These are phyloP conservation scores for Podospora anserina DNA, from an alignment of 495 filamentous ascomycete genomes.

Conservation along the genomic window DNA sequence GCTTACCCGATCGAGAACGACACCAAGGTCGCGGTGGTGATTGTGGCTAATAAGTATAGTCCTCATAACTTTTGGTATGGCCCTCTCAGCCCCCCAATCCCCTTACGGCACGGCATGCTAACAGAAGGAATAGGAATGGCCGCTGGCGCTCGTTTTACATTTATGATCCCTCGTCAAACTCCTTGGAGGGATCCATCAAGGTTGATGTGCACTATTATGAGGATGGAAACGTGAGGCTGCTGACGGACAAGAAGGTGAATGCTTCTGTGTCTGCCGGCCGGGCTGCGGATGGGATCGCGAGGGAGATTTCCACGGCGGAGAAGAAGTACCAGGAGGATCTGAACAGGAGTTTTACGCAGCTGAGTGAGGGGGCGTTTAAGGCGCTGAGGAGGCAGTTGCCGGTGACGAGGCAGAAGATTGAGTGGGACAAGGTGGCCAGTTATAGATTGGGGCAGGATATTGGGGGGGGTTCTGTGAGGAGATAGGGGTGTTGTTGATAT, in stretches of 20 bases:
- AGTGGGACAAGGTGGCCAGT: constrained; percentile 98
- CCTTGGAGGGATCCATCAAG: constrained; percentile 64
- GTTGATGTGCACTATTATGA: constrained; percentile 99
- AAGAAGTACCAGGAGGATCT: constrained; percentile 95
- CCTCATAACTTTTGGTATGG: constrained; percentile 92
- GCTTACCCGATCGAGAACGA: constrained; percentile 77
- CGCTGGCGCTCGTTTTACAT: constrained; percentile 90
- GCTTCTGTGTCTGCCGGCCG: constrained; percentile 61
- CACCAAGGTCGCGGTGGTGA: constrained; percentile 69
- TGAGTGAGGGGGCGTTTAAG: constrained; percentile 96
- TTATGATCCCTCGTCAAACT: constrained; percentile 61
- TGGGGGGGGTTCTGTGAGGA: constrained; percentile 50
- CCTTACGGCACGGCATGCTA: background rate
- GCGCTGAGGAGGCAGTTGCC: constrained; percentile 86
- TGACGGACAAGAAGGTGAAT: constrained; percentile 73
- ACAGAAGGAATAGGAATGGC: constrained; percentile 65
- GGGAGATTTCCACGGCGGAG: constrained; percentile 73
- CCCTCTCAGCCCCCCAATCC: background rate
- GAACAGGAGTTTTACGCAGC: constrained; percentile 78
- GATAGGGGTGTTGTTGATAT: constrained; percentile 26
- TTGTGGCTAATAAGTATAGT: constrained; percentile 94
- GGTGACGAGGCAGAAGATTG: constrained; percentile 96
- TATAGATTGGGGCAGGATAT: constrained; percentile 80
- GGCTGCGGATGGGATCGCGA: constrained; percentile 55
- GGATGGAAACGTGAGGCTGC: constrained; percentile 92